These are phyloP conservation scores for Colletotrichum lindemuthianum DNA, from an alignment of 2,329 filamentous ascomycete genomes.

Conservation along the genomic window DNA sequence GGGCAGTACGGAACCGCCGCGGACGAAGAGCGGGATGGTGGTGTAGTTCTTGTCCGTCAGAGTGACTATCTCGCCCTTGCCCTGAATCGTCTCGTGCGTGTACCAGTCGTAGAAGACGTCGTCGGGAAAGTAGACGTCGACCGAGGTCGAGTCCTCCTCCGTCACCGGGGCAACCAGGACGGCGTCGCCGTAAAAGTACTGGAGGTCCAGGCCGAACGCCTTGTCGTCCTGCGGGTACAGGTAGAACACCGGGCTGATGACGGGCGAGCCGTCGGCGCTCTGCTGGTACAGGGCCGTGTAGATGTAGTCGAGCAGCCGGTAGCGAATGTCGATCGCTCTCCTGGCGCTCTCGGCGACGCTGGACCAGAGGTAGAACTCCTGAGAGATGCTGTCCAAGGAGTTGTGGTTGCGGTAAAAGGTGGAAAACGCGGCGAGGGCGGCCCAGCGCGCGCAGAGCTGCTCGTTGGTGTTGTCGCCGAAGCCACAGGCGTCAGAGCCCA, in stretches of 20 bases:
- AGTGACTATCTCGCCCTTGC: constrained; percentile 23
- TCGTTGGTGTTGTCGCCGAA: constrained; percentile 73
- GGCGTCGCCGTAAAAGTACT: constrained; percentile 61
- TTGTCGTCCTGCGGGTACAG: constrained; percentile 66
- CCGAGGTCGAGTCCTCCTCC: constrained; percentile 53
- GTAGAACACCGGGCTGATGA: constrained; percentile 78
- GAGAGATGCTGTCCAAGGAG: constrained; percentile 52
- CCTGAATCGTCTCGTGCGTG: constrained; percentile 49
- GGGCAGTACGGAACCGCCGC: constrained; percentile 73
- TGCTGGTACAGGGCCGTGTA: constrained; percentile 77
- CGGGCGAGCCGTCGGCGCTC: constrained; percentile 68
- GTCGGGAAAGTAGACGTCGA: constrained; percentile 60
- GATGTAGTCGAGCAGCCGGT: constrained; percentile 82
- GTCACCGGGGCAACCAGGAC: constrained; percentile 61
- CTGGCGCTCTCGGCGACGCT: constrained; percentile 71
- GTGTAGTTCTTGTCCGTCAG: constrained; percentile 50
- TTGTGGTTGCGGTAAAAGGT: constrained; percentile 80
- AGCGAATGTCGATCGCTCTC: constrained; percentile 77
- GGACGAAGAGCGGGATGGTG: constrained; percentile 74
- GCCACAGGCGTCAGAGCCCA: constrained; percentile 80
- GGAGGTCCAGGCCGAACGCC: constrained; percentile 57
- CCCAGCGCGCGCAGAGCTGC: constrained; percentile 75
- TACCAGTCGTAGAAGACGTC: constrained; percentile 64
- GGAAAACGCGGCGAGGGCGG: constrained; percentile 74
- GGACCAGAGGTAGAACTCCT: constrained; percentile 78